Percentiles rank a stretch among this genome's conserved stretches.
Evolutionary conservation across 768 basidiomycete species (phyloP).

Genomic region (Crepidotus variabilis): DNA sequence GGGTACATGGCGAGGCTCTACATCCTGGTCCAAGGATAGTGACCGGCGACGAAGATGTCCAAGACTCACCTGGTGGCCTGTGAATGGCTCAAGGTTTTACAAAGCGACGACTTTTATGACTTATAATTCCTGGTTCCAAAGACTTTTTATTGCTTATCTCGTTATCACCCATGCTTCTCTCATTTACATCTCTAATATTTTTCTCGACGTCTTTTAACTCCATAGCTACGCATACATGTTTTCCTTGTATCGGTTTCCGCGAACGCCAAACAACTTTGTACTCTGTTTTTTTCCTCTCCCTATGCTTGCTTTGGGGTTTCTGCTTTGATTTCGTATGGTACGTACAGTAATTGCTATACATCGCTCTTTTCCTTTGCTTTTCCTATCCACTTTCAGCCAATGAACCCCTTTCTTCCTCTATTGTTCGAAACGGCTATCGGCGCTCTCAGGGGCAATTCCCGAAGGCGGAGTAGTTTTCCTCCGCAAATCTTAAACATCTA

Average conservation of each 20-base stretch:
- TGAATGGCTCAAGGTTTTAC: not conserved
- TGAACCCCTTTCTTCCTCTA: not conserved
- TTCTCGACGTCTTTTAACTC: not conserved
- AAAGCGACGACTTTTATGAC: not conserved
- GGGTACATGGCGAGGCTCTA: constrained; percentile 61
- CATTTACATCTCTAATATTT: not conserved
- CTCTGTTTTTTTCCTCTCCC: not conserved
- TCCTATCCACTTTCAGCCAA: not conserved
- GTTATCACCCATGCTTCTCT: constrained; percentile 1
- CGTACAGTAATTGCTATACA: not conserved
- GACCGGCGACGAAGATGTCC: not conserved
- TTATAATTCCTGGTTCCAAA: not conserved
- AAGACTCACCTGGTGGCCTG: not conserved
- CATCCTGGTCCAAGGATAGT: not conserved
- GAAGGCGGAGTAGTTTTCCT: too few relatives aligned
- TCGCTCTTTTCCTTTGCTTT: not conserved
- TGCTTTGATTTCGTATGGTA: not conserved
- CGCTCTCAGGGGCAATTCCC: too few relatives aligned
- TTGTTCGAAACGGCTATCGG: not conserved
- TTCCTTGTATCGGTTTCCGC: not conserved
- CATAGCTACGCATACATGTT: not conserved
- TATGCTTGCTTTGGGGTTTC: not conserved
- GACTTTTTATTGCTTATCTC: constrained; percentile 9
- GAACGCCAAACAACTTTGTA: not conserved
- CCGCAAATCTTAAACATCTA: too few relatives aligned